These are phyloP conservation scores for Clonostachys rhizophaga DNA, from an alignment of 2,329 filamentous ascomycete species.

Conservation along the genomic window DNA sequence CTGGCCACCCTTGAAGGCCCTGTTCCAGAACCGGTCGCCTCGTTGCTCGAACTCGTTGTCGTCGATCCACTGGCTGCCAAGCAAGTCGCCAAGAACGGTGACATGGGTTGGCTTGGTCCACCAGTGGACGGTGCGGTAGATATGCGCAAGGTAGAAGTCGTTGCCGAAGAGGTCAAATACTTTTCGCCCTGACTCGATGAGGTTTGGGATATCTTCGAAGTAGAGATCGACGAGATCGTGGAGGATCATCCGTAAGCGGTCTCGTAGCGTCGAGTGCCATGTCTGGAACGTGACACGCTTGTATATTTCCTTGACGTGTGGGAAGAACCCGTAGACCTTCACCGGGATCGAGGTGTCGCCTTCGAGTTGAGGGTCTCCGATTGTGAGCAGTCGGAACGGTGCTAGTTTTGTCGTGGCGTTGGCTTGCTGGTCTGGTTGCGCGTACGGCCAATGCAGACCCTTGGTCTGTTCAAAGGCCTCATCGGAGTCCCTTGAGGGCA, in stretches of 20 bases:
- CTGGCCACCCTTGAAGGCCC: constrained; percentile 67
- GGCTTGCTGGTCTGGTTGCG: constrained; percentile 7
- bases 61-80: constrained; percentile 93
- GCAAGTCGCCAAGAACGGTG: constrained; percentile 81
- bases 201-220: constrained; percentile 63
- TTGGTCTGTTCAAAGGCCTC: constrained; percentile 28
- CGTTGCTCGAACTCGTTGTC: constrained; percentile 78
- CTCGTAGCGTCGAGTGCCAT: constrained; percentile 38
- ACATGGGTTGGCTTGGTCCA: constrained; percentile 84
- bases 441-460: constrained; percentile 34
- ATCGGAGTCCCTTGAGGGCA: constrained; percentile 27
- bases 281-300: constrained; percentile 42
- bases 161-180: constrained; percentile 86
- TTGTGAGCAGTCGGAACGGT: constrained; percentile 80
- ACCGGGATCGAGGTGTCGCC: constrained; percentile 80
- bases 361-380: constrained; percentile 91
- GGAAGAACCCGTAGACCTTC: constrained; percentile 45
- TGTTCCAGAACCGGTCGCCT: constrained; percentile 72
- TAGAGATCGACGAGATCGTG: constrained; percentile 59
- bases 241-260: constrained; percentile 44
- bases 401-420: constrained; percentile 33
- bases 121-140: constrained; percentile 80
- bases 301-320: constrained; percentile 42
- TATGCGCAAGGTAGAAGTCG: constrained; percentile 90
- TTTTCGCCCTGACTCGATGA: constrained; percentile 68